Conservation (phyloP, 257 asterid genomes). For the Knoxia roxburghii region DNA sequence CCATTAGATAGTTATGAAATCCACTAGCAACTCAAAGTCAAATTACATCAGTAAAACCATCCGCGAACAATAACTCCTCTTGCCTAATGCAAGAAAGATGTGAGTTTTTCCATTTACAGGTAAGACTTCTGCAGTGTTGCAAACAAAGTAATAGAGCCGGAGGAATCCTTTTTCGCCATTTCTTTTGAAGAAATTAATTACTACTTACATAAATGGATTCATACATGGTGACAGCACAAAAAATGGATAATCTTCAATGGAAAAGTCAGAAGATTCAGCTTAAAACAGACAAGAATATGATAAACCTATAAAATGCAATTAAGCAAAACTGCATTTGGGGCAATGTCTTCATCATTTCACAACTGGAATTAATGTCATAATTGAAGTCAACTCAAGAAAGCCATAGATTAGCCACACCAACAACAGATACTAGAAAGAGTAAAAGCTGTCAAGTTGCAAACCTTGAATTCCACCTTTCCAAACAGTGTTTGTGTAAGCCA, state of each 20-base stretch:
- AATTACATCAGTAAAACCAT: not conserved
- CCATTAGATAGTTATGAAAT: not conserved
- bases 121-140: not conserved
- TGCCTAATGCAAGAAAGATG: not conserved
- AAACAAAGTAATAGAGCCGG: not conserved
- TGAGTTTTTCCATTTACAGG: not conserved
- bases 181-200: not conserved
- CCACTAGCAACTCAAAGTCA: not conserved
- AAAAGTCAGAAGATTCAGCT: not conserved
- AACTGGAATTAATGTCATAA: not conserved
- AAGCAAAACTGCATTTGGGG: not conserved
- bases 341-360: not conserved
- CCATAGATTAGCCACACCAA: not conserved
- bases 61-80: not conserved
- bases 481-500: conserved; percentile 63
- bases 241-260: not conserved
- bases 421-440: not conserved
- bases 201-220: not conserved
- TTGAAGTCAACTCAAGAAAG: not conserved
- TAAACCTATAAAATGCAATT: not conserved
- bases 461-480: conserved; percentile 74
- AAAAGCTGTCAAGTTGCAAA: conserved; percentile 16
- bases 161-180: not conserved
- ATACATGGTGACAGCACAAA: not conserved
- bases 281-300: not conserved